phyloP scores from a whole-genome alignment of 148 eudicot species.

The Gaultheria prostrata region DNA sequence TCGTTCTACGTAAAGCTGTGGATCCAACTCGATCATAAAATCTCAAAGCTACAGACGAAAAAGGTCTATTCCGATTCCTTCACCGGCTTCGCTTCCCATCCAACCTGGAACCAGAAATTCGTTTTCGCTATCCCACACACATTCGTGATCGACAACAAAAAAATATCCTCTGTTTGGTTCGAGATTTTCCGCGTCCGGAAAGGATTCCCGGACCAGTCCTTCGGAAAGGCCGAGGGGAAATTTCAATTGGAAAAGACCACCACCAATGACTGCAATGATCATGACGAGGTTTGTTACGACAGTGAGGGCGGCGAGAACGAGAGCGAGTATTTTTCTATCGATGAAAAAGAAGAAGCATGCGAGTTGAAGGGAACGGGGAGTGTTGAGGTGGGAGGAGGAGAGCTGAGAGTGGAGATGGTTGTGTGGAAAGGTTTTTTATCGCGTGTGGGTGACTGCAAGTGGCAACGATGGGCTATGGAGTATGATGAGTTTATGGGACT shows the following conservation, averaged over 20 bases:
- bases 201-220: background rate
- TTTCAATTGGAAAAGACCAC: background rate
- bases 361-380: conserved; percentile 5
- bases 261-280: background rate
- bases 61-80: background rate
- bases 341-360: background rate
- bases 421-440: background rate
- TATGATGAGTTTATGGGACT: conserved; percentile 3
- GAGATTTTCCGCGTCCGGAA: background rate
- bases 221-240: background rate
- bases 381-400: background rate
- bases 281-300: background rate
- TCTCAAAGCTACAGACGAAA: background rate
- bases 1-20: background rate
- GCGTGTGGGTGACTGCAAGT: background rate
- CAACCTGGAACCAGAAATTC: background rate
- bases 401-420: conserved; percentile 3
- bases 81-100: background rate
- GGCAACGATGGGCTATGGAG: background rate
- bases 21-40: background rate
- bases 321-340: background rate
- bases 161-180: background rate
- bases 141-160: background rate
- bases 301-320: background rate
- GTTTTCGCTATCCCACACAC: conserved; percentile 2